A percentile compares a stretch with the other conserved stretches of the same genome.
Conservation (phyloP, 2,329 filamentous ascomycete species). For the Penicillium sp. region DNA sequence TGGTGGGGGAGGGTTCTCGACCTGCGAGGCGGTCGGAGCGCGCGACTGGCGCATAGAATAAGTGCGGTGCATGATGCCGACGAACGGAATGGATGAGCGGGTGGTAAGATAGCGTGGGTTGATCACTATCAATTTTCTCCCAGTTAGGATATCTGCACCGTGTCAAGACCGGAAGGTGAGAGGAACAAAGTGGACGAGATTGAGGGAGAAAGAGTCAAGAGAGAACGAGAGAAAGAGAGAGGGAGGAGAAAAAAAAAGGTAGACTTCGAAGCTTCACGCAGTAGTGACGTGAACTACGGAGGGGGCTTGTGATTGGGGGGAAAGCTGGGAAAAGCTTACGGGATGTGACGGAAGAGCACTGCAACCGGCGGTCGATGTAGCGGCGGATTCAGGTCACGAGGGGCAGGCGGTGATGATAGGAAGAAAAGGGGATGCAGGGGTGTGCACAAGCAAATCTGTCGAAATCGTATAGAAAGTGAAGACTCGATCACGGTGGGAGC, state of each 20-base stretch:
- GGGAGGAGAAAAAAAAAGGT: background rate
- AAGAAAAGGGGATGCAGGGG: background rate
- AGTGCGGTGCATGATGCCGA: slow-evolving; percentile 78
- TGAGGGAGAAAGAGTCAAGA: background rate
- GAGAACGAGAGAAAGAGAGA: background rate
- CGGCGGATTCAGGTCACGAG: slow-evolving; percentile 1
- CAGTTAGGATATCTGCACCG: too few species aligned
- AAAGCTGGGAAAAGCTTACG: slow-evolving; percentile 7
- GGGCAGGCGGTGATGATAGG: background rate
- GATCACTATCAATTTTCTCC: too few species aligned
- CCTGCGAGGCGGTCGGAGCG: slow-evolving; percentile 86
- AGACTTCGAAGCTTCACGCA: slow-evolving; percentile 22
- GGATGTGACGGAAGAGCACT: slow-evolving; percentile 24
- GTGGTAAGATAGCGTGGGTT: background rate
- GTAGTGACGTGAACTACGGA: slow-evolving; percentile 27
- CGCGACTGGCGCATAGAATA: slow-evolving; percentile 98
- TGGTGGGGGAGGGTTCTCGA: slow-evolving; percentile 89
- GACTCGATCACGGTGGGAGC: background rate
- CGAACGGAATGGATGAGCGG: slow-evolving; percentile 1
- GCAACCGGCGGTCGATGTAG: slow-evolving; percentile 12
- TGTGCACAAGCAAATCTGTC: background rate
- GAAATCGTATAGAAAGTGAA: background rate
- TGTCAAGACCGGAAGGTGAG: too few species aligned
- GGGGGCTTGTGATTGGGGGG: slow-evolving; percentile 5
- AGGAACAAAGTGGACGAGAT: background rate